These are phyloP conservation scores for Fusarium anguioides DNA, from an alignment of 2,329 filamentous ascomycete genomes.

Conservation along the genomic window DNA sequence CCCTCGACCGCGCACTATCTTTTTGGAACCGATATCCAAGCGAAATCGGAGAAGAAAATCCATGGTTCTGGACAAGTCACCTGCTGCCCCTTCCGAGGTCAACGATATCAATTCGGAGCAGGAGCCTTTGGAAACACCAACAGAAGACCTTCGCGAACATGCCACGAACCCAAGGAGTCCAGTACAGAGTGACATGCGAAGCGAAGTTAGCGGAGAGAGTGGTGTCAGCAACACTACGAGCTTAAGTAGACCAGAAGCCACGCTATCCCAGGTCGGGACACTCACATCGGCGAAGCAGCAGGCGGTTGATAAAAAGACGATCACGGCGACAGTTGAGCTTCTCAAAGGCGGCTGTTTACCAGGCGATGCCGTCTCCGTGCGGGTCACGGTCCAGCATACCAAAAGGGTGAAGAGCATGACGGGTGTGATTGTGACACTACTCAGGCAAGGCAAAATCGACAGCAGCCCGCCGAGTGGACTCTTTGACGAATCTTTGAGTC, in stretches of 20 bases:
- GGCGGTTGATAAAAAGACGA: conserved; percentile 75
- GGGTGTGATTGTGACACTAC: conserved; percentile 92
- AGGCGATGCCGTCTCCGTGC: conserved; percentile 84
- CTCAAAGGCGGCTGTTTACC: conserved; percentile 85
- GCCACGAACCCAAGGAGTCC: conserved; percentile 55
- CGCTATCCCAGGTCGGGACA: conserved; percentile 49
- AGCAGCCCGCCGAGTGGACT: conserved; percentile 68
- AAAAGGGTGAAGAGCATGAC: conserved; percentile 91
- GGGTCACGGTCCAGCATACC: conserved; percentile 85
- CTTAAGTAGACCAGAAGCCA: conserved; percentile 62
- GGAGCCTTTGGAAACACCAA: conserved; percentile 54
- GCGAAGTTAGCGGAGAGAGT: conserved; percentile 78
- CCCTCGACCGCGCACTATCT: conserved; percentile 85
- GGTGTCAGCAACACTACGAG: conserved; percentile 73
- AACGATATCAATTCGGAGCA: conserved; percentile 51
- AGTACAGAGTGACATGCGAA: conserved; percentile 67
- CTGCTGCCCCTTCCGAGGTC: conserved; percentile 56
- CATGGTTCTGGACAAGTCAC: conserved; percentile 56
- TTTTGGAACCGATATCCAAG: conserved; percentile 86
- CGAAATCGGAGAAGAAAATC: conserved; percentile 72
- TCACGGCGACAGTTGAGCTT: conserved; percentile 87
- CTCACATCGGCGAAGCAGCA: conserved; percentile 54
- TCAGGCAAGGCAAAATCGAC: conserved; percentile 90
- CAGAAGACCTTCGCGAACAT: conserved; percentile 53
- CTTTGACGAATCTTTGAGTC: conserved; percentile 64